Conservation (phyloP, 345 rosid genomes). For the Physaria fendleri region DNA sequence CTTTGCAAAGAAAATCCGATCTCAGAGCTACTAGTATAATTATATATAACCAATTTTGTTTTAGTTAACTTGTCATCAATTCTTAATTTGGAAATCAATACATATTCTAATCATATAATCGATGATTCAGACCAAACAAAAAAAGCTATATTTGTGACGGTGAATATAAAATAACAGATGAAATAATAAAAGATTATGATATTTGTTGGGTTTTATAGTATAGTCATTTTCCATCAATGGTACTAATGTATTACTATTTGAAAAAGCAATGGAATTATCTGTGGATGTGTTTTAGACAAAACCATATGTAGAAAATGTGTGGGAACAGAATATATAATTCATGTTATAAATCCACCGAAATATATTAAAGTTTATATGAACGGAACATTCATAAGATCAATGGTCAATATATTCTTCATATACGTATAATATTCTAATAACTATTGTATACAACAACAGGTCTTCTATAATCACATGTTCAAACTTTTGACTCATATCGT, state of each 20-base stretch:
- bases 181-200: too few species aligned
- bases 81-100: too few species aligned
- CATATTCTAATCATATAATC: not conserved
- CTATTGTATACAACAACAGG: not conserved
- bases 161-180: too few species aligned
- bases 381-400: slow-evolving; percentile 3
- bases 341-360: not conserved
- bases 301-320: not conserved
- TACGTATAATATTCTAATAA: not conserved
- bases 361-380: slow-evolving; percentile 5
- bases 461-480: not conserved
- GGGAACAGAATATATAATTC: slow-evolving; percentile 3
- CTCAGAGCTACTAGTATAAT: too few species aligned
- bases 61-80: too few species aligned
- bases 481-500: not conserved
- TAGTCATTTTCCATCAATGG: too few species aligned
- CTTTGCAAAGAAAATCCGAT: too few species aligned
- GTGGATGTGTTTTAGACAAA: not conserved
- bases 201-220: too few species aligned
- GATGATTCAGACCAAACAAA: not conserved
- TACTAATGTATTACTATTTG: too few species aligned
- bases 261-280: too few species aligned
- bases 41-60: too few species aligned
- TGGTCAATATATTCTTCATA: slow-evolving; percentile 7
- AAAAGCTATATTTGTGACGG: not conserved